These are phyloP conservation scores for Aspergillus calidoustus DNA, from an alignment of 2,329 filamentous ascomycete genomes.

Conservation along the genomic window DNA sequence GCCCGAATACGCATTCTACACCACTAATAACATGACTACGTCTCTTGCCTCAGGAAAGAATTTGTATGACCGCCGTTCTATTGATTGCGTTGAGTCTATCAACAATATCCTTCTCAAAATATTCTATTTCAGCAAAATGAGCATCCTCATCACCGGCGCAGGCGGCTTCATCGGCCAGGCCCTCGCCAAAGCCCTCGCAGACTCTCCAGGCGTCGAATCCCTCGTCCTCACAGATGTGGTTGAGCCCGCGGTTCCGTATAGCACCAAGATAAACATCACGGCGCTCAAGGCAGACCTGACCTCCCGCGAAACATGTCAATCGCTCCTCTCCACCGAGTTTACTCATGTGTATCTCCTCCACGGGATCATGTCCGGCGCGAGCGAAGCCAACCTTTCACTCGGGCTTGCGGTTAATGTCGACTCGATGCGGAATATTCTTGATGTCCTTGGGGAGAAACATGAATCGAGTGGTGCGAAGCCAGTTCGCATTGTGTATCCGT, in stretches of 20 bases:
- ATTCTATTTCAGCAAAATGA: not conserved
- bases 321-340: not conserved
- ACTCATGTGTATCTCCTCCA: constrained; percentile 8
- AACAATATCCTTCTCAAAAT: too few relatives aligned
- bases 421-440: constrained; percentile 5
- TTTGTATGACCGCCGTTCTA: too few relatives aligned
- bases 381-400: constrained; percentile 1
- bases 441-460: not conserved
- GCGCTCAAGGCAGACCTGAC: not conserved
- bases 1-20: not conserved
- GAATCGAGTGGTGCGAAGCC: not conserved
- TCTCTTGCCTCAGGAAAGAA: too few relatives aligned
- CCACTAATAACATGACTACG: too few relatives aligned
- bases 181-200: constrained; percentile 3
- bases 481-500: not conserved
- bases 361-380: constrained; percentile 5
- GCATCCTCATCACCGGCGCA: constrained; percentile 10
- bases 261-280: not conserved
- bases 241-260: not conserved
- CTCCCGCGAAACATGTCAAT: not conserved
- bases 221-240: not conserved
- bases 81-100: too few relatives aligned
- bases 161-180: constrained; percentile 8
- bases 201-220: not conserved
- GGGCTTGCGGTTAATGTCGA: constrained; percentile 4